These are phyloP conservation scores for Tolypocladium inflatum DNA, from an alignment of 2,329 filamentous ascomycete genomes.

Conservation along the genomic window DNA sequence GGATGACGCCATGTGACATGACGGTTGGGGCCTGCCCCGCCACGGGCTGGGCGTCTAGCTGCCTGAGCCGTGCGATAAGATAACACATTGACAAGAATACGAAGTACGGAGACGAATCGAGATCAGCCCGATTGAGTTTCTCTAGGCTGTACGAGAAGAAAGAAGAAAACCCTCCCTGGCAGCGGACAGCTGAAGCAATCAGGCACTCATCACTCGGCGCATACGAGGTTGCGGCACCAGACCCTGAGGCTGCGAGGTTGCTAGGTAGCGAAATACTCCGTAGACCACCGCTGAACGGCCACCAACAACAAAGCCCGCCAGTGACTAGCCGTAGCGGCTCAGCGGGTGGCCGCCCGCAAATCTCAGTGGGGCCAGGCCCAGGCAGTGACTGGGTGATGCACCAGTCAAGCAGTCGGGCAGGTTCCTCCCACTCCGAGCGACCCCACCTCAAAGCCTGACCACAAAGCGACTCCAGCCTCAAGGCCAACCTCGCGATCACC, in stretches of 20 bases:
- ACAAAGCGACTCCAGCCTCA: slow-evolving; percentile 4
- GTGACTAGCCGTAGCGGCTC: neutral
- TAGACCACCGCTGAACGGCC: too few relatives aligned
- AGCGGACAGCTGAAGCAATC: neutral
- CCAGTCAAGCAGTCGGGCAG: neutral
- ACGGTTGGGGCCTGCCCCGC: neutral
- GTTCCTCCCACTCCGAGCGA: neutral
- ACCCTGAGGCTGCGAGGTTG: neutral
- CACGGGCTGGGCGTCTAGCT: too few relatives aligned
- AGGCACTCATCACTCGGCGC: neutral
- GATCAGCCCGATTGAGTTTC: too few relatives aligned
- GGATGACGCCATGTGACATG: neutral
- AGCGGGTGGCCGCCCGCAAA: too few relatives aligned
- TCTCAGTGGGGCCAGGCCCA: neutral
- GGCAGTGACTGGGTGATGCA: slow-evolving; percentile 1
- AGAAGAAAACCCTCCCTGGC: neutral
- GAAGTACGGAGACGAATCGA: too few relatives aligned
- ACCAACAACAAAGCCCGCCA: neutral
- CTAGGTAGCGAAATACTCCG: too few relatives aligned
- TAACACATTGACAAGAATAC: neutral
- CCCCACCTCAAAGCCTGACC: slow-evolving; percentile 4
- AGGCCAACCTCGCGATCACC: neutral
- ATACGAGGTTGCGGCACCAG: neutral
- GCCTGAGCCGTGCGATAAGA: neutral
- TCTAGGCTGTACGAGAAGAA: neutral